Percentiles rank a stretch among this genome's conserved stretches.
Conservation (phyloP, 306 rosid species). For the Carpinus fangiana region DNA sequence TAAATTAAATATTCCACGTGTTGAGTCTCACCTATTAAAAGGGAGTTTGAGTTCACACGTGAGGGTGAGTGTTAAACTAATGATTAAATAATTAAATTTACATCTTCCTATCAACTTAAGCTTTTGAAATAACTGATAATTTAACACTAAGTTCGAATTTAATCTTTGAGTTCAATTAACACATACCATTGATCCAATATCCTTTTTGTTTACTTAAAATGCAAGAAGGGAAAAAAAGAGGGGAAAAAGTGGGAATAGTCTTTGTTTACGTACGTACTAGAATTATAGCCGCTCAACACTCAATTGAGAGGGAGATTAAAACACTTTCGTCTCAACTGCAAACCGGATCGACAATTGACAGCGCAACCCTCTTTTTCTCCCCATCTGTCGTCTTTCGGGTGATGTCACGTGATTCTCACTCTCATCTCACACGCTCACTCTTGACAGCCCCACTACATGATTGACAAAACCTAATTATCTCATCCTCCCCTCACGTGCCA, state of each 20-base stretch:
- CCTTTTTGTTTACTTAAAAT: conserved; percentile 35
- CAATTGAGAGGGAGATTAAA: conserved; percentile 37
- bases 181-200: no score
- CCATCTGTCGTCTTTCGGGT: conserved; percentile 38
- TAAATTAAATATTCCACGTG: no score
- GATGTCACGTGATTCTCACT: conserved; percentile 76
- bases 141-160: no score
- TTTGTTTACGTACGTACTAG: conserved; percentile 23
- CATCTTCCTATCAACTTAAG: no score
- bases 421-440: conserved; percentile 69
- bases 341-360: conserved; percentile 58
- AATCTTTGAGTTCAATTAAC: no score
- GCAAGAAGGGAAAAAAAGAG: conserved; percentile 30
- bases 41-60: no score
- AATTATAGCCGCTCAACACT: conserved; percentile 30
- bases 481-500: conserved; percentile 52
- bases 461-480: conserved; percentile 34
- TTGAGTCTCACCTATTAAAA: no score
- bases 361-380: conserved; percentile 44
- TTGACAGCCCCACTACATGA: conserved; percentile 41
- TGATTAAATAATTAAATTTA: no score
- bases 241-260: conserved; percentile 32
- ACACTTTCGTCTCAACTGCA: conserved; percentile 57
- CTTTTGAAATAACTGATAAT: no score
- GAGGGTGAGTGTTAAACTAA: no score